Base-by-base conservation (phyloP, 148 eudicot species). In the Nepenthes mirabilis region DNA sequence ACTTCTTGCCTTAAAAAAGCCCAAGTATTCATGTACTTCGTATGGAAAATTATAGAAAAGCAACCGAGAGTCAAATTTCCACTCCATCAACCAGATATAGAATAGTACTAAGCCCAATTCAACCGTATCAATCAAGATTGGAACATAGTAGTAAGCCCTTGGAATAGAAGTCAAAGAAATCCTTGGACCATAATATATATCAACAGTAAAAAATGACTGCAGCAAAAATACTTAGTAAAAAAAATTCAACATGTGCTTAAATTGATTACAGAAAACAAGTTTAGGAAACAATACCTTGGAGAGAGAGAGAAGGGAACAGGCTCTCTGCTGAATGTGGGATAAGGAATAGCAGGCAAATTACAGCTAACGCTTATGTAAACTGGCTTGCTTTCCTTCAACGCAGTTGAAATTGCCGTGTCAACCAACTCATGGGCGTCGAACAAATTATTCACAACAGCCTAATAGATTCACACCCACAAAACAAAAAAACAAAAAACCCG, bases 371-470 rank as follows among this genome's bases (percentile, higher is more conserved):
- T 82, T 2, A 87, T 87, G 56, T 87, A 87, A 61, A 87, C 95
- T 43, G 90, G 95, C 73, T 84, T 87, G 65, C 95, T 87, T 67
- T 87, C 90, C 79, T 82, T 87, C 79, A 87, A 67, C 7, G 95
- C 87, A 14, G 90, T 87, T 6, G 95, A 80, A 43, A 87, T 80
- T 54, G 95, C 95, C 11, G 82, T 84, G 47, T 87, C 95, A 5
- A 87, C 82, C 70, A 62, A 56, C 63, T 84, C 90, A 64, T 84
- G 95, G 0, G 90, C 95, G 61, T 84, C 95, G 0, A 82, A 90
- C 72, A 84, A 68, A 70, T 84, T 75, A 61, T 82, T 82, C 74
- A 87, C 88, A 69, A 87, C 88, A 64, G 90, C 90, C 95, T 87
- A 56, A 48, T 43, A 58, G 6, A 13, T 9, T 34, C 63, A 9